These are phyloP conservation scores for Coemansia javaensis DNA, from an alignment of 192 early-diverging fungal genomes.

Conservation along the genomic window DNA sequence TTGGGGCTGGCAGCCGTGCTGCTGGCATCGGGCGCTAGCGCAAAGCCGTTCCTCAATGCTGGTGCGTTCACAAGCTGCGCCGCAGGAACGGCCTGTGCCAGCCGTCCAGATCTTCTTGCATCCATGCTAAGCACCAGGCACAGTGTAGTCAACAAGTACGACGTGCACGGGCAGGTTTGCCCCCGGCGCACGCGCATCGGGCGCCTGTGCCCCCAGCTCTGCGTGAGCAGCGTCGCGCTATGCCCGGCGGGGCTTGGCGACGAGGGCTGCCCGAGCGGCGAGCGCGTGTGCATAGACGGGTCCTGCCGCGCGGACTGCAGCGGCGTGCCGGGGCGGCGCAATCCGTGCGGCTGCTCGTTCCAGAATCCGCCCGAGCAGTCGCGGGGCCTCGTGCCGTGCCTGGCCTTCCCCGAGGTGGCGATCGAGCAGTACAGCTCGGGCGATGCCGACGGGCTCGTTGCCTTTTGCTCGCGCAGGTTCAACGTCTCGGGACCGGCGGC, in stretches of 20 bases:
- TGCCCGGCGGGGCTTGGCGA: slow-evolving; percentile 39
- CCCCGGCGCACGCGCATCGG: slow-evolving; percentile 41
- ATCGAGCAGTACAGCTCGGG: slow-evolving; percentile 41
- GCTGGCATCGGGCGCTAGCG: no score
- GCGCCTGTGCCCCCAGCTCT: slow-evolving; percentile 50
- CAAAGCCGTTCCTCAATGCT: no score
- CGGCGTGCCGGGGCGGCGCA: slow-evolving; percentile 25
- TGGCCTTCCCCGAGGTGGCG: slow-evolving; percentile 28
- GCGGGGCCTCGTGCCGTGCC: slow-evolving; percentile 29
- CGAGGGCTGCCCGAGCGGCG: slow-evolving; percentile 37
- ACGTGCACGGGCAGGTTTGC: slow-evolving; percentile 41
- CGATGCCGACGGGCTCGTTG: slow-evolving; percentile 16
- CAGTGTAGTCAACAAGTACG: slow-evolving; percentile 51
- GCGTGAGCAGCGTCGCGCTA: slow-evolving; percentile 42
- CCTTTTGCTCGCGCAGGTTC: slow-evolving; percentile 29
- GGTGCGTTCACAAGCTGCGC: no score
- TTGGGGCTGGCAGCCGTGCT: no score
- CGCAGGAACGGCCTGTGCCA: no score
- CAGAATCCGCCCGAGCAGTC: slow-evolving; percentile 23
- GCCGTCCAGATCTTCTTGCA: no score
- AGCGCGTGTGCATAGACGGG: slow-evolving; percentile 52
- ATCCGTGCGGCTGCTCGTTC: slow-evolving; percentile 46
- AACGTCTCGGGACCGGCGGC: slow-evolving; percentile 17
- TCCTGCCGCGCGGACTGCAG: slow-evolving; percentile 40
- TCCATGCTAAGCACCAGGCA: no score